Base-by-base conservation (phyloP, 805 yeast species). In the Komagataella populi region DNA sequence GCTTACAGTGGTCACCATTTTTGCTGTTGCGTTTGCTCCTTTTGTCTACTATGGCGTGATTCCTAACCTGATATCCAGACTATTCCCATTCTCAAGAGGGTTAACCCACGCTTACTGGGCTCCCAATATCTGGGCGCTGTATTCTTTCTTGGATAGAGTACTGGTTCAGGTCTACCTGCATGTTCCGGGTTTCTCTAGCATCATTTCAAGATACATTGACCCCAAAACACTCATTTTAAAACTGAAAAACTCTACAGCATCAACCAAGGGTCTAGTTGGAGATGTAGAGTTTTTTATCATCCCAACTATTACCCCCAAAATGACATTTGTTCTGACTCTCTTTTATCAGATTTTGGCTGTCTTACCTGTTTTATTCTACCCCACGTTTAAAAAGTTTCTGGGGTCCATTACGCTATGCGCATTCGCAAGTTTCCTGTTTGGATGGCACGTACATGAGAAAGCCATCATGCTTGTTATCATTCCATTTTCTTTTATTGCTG, bases 371-470 rank as follows among this genome's bases (percentile, higher is more conserved):
- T 70, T 87, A 30, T 57, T 83, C 36, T 80, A 78, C 52, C 96
- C 96, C 4, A 80, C 81, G 2, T 86, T 76, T 63, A 80, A 80
- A 55, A 73, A 95, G 56, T 93, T 93, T 58, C 64, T 90, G 16
- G 96, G 95, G 0, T 78, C 90, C 1, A 67, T 93, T 58, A 84
- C 96, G 0, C 72, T 91, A 48, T 91, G 98, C 67, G 98, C 95
- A 3, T 87, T 80, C 67, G 82, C 96, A 0, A 85, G 96, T 2
- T 93, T 87, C 61, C 68, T 93, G 49, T 93, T 93, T 67, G 99
- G 99, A 4, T 93, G 98, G 97, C 98, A 93, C 62, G 99, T 93
- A 22, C 99, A 93, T 68, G 99, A 93, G 66, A 93, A 93, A 73
- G 98, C 98, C 0, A 80, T 93, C n/a, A 74, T 93, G 73, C 65